These are phyloP conservation scores for Leucocoprinus birnbaumii DNA, from an alignment of 768 basidiomycete genomes.

Conservation along the genomic window DNA sequence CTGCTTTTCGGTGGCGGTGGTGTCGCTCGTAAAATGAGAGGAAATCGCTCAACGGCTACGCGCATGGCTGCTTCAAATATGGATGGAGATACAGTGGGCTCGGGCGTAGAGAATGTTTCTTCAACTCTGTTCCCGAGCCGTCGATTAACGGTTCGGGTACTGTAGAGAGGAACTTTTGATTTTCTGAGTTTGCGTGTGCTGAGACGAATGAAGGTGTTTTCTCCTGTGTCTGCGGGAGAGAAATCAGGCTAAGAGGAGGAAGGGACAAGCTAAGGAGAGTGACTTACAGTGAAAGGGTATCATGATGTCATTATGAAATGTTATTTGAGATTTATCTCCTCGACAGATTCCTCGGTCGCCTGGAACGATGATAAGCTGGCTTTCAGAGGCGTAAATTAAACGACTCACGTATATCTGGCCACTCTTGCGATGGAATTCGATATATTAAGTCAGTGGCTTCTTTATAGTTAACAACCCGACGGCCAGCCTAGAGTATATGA, in stretches of 20 bases:
- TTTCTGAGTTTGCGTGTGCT: neutral
- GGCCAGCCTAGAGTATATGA: neutral
- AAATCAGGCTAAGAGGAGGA: neutral
- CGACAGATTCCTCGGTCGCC: neutral
- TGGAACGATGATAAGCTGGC: neutral
- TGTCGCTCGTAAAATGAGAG: too few species aligned
- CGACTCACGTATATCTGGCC: constrained; percentile 3
- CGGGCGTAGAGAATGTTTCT: neutral
- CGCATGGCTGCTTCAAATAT: constrained; percentile 6
- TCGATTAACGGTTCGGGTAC: neutral
- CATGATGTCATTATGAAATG: neutral
- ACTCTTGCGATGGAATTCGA: neutral
- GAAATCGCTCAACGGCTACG: neutral
- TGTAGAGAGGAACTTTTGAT: neutral
- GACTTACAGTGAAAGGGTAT: constrained; percentile 5
- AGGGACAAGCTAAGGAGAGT: neutral
- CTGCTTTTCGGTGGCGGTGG: neutral
- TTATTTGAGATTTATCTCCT: neutral
- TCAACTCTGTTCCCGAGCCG: neutral
- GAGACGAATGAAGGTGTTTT: neutral
- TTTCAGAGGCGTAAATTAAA: neutral
- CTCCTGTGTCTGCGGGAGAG: neutral
- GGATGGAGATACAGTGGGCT: neutral
- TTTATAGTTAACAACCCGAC: neutral
- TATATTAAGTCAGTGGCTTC: neutral